Conservation (phyloP, 2,329 filamentous ascomycete species). For the Tolypocladium capitatum region DNA sequence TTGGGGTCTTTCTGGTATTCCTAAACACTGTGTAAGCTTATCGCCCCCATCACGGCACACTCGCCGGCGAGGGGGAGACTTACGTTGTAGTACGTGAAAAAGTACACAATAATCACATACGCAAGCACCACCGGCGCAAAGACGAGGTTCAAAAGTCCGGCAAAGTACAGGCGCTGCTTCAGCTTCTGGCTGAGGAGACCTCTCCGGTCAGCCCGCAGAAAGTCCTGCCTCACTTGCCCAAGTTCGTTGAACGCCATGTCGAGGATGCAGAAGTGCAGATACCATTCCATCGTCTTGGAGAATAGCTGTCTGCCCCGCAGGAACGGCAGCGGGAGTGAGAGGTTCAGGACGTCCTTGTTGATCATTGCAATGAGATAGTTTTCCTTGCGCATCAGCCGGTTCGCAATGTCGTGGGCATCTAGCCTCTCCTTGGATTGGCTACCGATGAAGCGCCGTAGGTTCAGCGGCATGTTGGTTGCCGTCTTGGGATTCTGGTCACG, state of each 20-base stretch:
- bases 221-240: conserved; percentile 75
- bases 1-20: conserved; percentile 93
- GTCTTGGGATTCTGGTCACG: conserved; percentile 81
- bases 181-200: conserved; percentile 66
- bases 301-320: conserved; percentile 68
- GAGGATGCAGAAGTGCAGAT: conserved; percentile 76
- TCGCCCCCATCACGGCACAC: not conserved
- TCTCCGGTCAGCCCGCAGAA: conserved; percentile 73
- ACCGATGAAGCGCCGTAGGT: conserved; percentile 47
- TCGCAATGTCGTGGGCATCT: conserved; percentile 94
- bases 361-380: conserved; percentile 96
- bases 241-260: conserved; percentile 88
- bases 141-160: conserved; percentile 74
- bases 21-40: conserved; percentile 23
- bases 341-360: conserved; percentile 88
- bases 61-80: conserved; percentile 15
- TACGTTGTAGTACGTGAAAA: conserved; percentile 90
- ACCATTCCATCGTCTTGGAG: conserved; percentile 85
- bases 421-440: conserved; percentile 87
- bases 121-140: conserved; percentile 78
- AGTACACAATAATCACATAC: conserved; percentile 77
- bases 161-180: conserved; percentile 64
- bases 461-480: conserved; percentile 38
- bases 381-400: conserved; percentile 87
- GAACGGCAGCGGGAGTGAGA: conserved; percentile 78